These are phyloP conservation scores for Parsonsia alboflavescens DNA, from an alignment of 257 asterid genomes.

Conservation along the genomic window DNA sequence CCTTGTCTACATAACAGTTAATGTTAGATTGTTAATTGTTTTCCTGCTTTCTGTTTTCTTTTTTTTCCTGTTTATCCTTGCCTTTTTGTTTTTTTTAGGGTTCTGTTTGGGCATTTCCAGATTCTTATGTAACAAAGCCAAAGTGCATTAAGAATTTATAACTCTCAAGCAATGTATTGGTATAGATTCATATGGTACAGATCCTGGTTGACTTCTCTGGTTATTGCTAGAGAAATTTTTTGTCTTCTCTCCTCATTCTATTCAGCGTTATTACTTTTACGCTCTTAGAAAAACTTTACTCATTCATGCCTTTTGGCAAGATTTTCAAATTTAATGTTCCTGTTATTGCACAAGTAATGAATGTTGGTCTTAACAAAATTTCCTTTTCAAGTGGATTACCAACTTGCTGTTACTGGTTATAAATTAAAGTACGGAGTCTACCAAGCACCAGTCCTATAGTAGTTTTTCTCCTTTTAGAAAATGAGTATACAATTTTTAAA, in stretches of 20 bases:
- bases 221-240: too few species aligned
- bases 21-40: too few species aligned
- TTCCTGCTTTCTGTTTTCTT: too few species aligned
- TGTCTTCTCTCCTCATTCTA: not conserved
- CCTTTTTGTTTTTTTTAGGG: too few species aligned
- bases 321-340: not conserved
- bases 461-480: not conserved
- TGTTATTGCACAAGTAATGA: not conserved
- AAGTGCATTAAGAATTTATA: too few species aligned
- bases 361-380: not conserved
- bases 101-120: too few species aligned
- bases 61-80: too few species aligned
- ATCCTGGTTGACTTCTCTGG: too few species aligned
- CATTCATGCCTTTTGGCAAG: not conserved
- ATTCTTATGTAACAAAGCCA: too few species aligned
- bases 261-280: not conserved
- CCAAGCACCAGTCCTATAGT: not conserved
- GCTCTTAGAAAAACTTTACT: not conserved
- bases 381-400: not conserved
- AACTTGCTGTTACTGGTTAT: not conserved
- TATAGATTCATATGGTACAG: too few species aligned
- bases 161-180: too few species aligned
- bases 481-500: not conserved
- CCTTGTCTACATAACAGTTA: too few species aligned
- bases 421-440: not conserved